Base-by-base conservation (phyloP, 805 yeast species). In the Starmerella etchellsii region DNA sequence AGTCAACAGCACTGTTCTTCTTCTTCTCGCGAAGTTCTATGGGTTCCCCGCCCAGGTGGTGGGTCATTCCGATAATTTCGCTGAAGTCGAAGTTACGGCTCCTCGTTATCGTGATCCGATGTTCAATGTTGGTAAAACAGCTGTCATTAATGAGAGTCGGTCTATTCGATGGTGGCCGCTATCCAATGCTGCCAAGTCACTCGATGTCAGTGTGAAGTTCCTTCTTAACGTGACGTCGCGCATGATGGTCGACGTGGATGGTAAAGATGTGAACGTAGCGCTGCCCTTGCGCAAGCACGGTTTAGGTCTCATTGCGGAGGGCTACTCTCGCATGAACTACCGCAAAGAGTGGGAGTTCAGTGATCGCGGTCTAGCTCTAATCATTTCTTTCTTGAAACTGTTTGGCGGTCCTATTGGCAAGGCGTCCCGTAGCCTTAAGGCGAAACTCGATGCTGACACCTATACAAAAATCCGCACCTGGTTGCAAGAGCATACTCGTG, bases 11-110 rank as follows among this genome's bases (percentile, higher is more conserved):
- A 72, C 74, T 38, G 87, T 77, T 22, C 73, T 88, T 8, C 82
- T 82, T 56, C 65, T 91, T 46, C 94, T 96, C 36, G 83, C 78
- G 22, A 75, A 76, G 59, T 93, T 87, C 2, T 91, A 83, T 57
- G 97, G 98, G 40, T 70, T 76, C 41, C 77, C 87, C 15, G 64
- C 70, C 14, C 69, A 68, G 46, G 65, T 69, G 31, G 56, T 65
- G 3, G 57, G 59, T 10, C 64, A 66, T 38, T 40, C 58, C 6
- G 51, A 37, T 10, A 59, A 60, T 38, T 62, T 66, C 29, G 49
- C 61, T 15, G 57, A 55, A 23, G 53, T 64, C 22, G 49, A 51
- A 37, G 52, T 57, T 11, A 31, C 39, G 26, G 49, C 39, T 18
- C 44, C 50, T 25, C 36, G 37, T 9, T 28, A 34, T 15, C 35